phyloP scores from a whole-genome alignment of 805 yeast genomes.

The Nakazawaea ernobii region DNA sequence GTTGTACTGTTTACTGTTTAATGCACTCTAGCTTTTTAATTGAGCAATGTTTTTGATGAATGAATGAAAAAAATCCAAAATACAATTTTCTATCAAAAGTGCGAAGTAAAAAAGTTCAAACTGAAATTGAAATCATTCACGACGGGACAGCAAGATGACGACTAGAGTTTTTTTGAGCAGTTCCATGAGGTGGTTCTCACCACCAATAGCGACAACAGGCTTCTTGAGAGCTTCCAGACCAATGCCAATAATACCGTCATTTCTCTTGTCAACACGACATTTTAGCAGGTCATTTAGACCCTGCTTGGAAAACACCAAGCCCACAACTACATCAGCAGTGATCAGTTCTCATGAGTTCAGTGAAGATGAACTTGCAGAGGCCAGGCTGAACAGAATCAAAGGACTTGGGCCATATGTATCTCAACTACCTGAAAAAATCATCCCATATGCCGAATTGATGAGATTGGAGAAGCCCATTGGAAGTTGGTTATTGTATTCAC shows the following conservation, averaged over 20 bases:
- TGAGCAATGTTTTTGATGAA: too few relatives aligned
- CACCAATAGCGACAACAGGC: too few relatives aligned
- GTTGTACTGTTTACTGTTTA: too few relatives aligned
- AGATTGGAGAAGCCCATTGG: constrained; percentile 96
- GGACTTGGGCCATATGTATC: constrained; percentile 46
- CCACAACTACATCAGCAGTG: not conserved
- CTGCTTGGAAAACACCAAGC: not conserved
- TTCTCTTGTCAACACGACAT: not conserved
- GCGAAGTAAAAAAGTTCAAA: too few relatives aligned
- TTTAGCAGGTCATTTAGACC: not conserved
- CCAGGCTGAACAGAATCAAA: constrained; percentile 42
- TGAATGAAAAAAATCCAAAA: too few relatives aligned
- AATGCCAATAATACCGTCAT: too few relatives aligned
- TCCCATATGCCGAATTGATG: constrained; percentile 90
- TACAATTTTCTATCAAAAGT: too few relatives aligned
- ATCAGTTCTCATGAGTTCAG: constrained; percentile 15
- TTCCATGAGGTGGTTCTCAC: too few relatives aligned
- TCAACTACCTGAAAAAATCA: constrained; percentile 62
- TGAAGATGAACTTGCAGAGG: constrained; percentile 42
- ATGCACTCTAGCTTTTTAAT: too few relatives aligned
- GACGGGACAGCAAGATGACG: too few relatives aligned
- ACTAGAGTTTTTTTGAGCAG: too few relatives aligned
- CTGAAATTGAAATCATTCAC: too few relatives aligned
- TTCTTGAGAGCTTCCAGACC: not conserved
- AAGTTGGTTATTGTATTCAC: constrained; percentile 73